phyloP scores from a whole-genome alignment of 805 yeast species.

The Candida insectalens region DNA sequence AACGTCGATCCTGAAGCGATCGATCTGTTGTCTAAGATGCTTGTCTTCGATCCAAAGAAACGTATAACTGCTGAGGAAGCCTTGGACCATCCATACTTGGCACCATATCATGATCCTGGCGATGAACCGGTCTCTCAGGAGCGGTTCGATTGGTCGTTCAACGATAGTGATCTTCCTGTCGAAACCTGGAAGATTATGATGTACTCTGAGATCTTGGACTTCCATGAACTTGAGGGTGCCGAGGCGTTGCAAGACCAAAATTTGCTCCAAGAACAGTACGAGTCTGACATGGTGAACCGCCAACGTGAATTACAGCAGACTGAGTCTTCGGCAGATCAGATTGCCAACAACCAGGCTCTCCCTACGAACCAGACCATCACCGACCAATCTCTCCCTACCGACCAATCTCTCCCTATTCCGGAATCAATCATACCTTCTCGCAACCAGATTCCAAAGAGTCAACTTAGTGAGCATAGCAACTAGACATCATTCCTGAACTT shows the following conservation, averaged over 20 bases:
- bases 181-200: conserved; percentile 99
- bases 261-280: conserved; percentile 9
- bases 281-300: conserved; percentile 16
- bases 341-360: no score
- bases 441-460: no score
- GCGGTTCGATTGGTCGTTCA: conserved; percentile 95
- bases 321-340: no score
- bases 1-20: conserved; percentile 79
- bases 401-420: no score
- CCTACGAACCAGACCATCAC: no score
- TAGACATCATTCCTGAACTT: no score
- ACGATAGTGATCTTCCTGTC: conserved; percentile 94
- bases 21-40: conserved; percentile 79
- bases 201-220: conserved; percentile 94
- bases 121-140: conserved; percentile 94
- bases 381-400: no score
- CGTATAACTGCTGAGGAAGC: conserved; percentile 91
- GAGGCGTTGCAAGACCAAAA: conserved; percentile 14
- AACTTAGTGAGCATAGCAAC: no score
- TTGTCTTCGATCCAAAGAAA: conserved; percentile 90
- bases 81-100: conserved; percentile 80
- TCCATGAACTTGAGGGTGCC: conserved; percentile 73
- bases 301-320: conserved; percentile 10
- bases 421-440: no score
- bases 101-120: conserved; percentile 93